Evolutionary conservation across 495 filamentous ascomycete species (phyloP).

Genomic region (Immersiella caudata): DNA sequence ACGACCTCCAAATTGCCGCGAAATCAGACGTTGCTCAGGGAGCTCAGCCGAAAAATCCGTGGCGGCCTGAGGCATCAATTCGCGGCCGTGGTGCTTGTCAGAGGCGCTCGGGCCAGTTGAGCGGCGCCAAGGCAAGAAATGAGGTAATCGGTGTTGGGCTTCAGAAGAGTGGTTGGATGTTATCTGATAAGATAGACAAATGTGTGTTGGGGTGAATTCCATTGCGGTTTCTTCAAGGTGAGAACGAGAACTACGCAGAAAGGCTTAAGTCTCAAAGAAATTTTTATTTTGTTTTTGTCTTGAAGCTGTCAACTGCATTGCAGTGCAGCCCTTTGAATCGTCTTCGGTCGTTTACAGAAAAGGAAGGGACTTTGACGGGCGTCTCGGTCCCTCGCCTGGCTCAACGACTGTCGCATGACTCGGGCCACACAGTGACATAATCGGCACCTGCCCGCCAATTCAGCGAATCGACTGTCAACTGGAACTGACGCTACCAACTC

Average conservation of each 20-base stretch:
- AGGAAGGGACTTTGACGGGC: not conserved
- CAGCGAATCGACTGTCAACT: constrained; percentile 9
- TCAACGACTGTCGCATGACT: constrained; percentile 18
- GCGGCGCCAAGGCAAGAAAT: constrained; percentile 18
- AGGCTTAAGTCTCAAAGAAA: not conserved
- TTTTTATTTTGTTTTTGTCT: not conserved
- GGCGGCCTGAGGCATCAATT: constrained; percentile 17
- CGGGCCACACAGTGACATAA: constrained; percentile 25
- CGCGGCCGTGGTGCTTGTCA: not conserved
- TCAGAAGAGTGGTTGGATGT: constrained; percentile 1
- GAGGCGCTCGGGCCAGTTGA: constrained; percentile 4
- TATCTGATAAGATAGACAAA: not conserved
- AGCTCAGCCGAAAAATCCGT: constrained; percentile 24
- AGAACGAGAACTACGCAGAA: not conserved
- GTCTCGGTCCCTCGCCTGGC: constrained; percentile 15
- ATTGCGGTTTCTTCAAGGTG: not conserved
- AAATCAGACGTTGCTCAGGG: constrained; percentile 22
- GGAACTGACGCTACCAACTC: constrained; percentile 17
- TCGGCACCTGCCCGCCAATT: constrained; percentile 16
- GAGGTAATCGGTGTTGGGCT: constrained; percentile 21
- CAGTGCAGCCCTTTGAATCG: not conserved
- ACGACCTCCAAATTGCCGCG: constrained; percentile 23
- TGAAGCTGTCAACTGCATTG: not conserved
- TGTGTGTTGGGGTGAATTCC: constrained; percentile 3
- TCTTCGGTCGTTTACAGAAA: not conserved